These are phyloP conservation scores for Pseudogymnoascus sp. DNA, from an alignment of 2,329 filamentous ascomycete species.

Conservation along the genomic window DNA sequence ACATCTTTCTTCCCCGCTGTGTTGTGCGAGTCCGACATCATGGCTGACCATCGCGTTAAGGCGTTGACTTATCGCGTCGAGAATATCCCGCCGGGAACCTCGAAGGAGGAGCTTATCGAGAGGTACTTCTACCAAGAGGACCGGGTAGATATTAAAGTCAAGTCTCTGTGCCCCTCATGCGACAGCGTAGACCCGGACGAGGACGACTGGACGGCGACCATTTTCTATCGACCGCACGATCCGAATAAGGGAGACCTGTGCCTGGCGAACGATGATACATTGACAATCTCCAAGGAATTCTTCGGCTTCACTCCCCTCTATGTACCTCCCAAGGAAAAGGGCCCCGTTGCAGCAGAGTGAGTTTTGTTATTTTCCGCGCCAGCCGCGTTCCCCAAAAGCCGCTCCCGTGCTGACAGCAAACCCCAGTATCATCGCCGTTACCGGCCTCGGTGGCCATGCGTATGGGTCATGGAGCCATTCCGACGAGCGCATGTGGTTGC, in stretches of 20 bases:
- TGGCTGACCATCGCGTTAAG: neutral
- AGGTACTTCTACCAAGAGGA: neutral
- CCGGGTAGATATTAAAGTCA: constrained; percentile 7
- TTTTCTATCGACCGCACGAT: neutral
- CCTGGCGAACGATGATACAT: neutral
- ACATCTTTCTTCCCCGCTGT: neutral
- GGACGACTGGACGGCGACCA: constrained; percentile 3
- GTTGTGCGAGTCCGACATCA: neutral
- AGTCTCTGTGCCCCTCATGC: constrained; percentile 8
- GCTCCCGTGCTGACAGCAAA: neutral
- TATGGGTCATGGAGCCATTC: constrained; percentile 8
- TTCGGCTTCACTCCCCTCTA: neutral
- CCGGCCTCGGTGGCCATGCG: constrained; percentile 10
- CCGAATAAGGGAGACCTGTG: neutral
- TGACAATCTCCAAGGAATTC: neutral
- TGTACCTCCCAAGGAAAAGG: neutral
- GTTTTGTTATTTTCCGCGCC: neutral
- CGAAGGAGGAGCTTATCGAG: constrained; percentile 9
- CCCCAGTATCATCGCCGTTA: constrained; percentile 10
- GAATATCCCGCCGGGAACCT: constrained; percentile 8
- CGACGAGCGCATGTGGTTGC: constrained; percentile 10
- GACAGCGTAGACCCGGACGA: neutral
- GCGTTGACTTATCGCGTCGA: constrained; percentile 9
- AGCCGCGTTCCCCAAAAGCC: neutral
- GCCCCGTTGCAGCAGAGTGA: neutral